Conservation (phyloP, 2,329 filamentous ascomycete species). For the Chlorencoelia australis region DNA sequence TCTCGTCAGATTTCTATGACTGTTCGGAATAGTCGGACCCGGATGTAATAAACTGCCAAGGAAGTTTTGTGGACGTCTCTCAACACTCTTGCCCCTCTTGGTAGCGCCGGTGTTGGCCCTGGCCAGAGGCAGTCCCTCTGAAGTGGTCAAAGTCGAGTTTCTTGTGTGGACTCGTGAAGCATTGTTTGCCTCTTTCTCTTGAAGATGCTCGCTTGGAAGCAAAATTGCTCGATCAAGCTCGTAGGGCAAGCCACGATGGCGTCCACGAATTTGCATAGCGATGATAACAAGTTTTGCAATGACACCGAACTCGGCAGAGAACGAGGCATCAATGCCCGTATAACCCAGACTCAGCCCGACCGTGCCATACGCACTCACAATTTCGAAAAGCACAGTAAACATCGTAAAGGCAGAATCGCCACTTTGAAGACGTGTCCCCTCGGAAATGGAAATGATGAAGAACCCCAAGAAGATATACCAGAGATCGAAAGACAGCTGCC, state of each 20-base stretch:
- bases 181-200: slow-evolving; percentile 47
- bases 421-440: slow-evolving; percentile 59
- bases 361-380: slow-evolving; percentile 86
- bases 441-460: slow-evolving; percentile 85
- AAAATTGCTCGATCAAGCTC: slow-evolving; percentile 61
- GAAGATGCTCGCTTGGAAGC: slow-evolving; percentile 53
- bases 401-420: slow-evolving; percentile 51
- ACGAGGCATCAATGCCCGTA: slow-evolving; percentile 62
- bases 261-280: slow-evolving; percentile 59
- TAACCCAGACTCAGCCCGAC: slow-evolving; percentile 88
- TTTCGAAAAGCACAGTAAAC: slow-evolving; percentile 69
- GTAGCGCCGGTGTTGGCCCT: slow-evolving; percentile 4
- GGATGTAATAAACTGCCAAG: slow-evolving; percentile 24
- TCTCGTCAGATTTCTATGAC: slow-evolving; percentile 11
- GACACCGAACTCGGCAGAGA: slow-evolving; percentile 70
- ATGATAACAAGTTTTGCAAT: slow-evolving; percentile 54
- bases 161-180: slow-evolving; percentile 9
- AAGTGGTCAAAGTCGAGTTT: slow-evolving; percentile 8
- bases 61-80: slow-evolving; percentile 15
- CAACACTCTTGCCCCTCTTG: slow-evolving; percentile 8
- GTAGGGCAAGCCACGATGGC: slow-evolving; percentile 59
- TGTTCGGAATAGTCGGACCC: slow-evolving; percentile 24
- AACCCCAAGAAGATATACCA: slow-evolving; percentile 95
- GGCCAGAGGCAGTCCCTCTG: slow-evolving; percentile 3
- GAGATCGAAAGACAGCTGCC: slow-evolving; percentile 90